Conservation (phyloP, 169 alveolate species). For the Prorocentrum cordatum region DNA sequence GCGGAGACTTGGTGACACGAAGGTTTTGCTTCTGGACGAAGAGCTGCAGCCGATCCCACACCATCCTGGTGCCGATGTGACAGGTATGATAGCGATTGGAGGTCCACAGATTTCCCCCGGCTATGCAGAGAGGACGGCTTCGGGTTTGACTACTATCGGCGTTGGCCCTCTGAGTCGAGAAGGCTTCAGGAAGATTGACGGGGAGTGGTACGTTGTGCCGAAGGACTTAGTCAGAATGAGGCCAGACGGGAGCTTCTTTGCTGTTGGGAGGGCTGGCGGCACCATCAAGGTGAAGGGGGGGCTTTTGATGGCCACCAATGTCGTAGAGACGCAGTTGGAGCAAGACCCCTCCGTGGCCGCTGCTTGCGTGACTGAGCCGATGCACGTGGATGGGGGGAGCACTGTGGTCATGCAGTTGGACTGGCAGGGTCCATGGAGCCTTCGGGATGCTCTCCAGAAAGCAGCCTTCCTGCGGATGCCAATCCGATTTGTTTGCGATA, state of each 20-base stretch:
- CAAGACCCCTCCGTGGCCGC: slow-evolving; percentile 1
- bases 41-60: too few relatives aligned
- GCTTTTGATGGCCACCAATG: slow-evolving; percentile 39
- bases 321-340: slow-evolving; percentile 13
- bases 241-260: slow-evolving; percentile 21
- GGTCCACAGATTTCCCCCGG: too few relatives aligned
- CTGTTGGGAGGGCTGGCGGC: slow-evolving; percentile 56
- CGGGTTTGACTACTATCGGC: too few relatives aligned
- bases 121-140: too few relatives aligned
- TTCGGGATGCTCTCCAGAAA: slow-evolving; percentile 29
- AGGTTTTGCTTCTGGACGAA: too few relatives aligned
- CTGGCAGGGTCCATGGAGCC: neutral
- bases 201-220: slow-evolving; percentile 11
- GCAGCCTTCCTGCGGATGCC: slow-evolving; percentile 63
- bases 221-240: slow-evolving; percentile 33
- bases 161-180: too few relatives aligned
- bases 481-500: neutral
- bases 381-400: slow-evolving; percentile 62
- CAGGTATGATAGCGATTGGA: too few relatives aligned
- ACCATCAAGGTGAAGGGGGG: slow-evolving; percentile 51
- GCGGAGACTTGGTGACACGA: slow-evolving; percentile 24
- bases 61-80: too few relatives aligned
- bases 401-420: slow-evolving; percentile 1
- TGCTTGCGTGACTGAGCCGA: slow-evolving; percentile 51
- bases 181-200: neutral